Conservation (phyloP, 257 asterid genomes). For the Solanum piurae region DNA sequence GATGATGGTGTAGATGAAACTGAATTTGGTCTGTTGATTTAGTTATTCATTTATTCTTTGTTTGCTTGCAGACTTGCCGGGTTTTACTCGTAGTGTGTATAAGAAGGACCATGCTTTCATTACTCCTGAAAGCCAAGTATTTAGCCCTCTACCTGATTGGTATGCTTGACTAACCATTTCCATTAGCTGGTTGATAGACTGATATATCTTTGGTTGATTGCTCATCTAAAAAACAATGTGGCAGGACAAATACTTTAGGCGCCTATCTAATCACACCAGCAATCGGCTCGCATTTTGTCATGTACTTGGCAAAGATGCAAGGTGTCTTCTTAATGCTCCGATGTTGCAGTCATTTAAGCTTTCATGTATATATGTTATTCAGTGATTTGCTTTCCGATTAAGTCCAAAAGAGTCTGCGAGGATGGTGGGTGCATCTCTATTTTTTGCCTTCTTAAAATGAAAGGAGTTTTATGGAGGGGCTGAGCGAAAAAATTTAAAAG, state of each 20-base stretch:
- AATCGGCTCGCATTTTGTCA: constrained; percentile 79
- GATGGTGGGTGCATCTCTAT: background rate
- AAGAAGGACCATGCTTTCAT: constrained; percentile 79
- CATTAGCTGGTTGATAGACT: background rate
- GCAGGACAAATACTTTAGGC: constrained; percentile 64
- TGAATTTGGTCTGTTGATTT: background rate
- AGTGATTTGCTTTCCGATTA: background rate
- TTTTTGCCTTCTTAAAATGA: background rate
- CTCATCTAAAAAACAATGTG: constrained; percentile 1
- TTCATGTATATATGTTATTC: background rate
- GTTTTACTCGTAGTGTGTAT: constrained; percentile 88
- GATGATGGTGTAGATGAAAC: background rate
- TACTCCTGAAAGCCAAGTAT: constrained; percentile 96
- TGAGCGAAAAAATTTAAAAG: background rate
- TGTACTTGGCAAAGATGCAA: constrained; percentile 97
- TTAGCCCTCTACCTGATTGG: constrained; percentile 85
- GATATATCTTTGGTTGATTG: background rate
- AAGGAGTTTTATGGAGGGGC: background rate
- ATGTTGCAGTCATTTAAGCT: background rate
- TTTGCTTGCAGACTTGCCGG: constrained; percentile 65
- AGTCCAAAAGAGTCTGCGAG: background rate
- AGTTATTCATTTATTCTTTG: background rate
- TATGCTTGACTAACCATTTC: constrained; percentile 9
- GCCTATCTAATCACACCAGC: constrained; percentile 83
- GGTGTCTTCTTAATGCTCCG: constrained; percentile 27